Percentiles rank a stretch among this genome's conserved stretches.
These are phyloP conservation scores for Aspergillus leporis DNA, from an alignment of 495 filamentous ascomycete genomes.

Conservation along the genomic window DNA sequence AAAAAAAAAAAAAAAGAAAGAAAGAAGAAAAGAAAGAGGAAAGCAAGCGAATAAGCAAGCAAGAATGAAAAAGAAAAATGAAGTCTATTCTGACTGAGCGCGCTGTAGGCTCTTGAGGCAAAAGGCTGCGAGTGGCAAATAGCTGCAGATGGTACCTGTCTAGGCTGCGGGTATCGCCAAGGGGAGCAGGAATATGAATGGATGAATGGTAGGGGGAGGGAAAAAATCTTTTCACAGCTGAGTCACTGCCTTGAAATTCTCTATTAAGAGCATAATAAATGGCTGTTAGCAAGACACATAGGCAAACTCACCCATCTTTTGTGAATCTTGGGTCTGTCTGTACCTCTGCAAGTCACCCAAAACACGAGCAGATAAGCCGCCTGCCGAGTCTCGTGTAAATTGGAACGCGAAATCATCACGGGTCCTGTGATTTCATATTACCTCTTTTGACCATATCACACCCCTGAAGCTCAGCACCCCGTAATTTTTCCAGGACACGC, in stretches of 20 bases:
- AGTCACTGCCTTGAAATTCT: background rate
- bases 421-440: conserved; percentile 36
- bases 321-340: background rate
- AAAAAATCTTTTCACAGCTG: background rate
- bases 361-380: conserved; percentile 14
- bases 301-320: background rate
- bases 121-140: conserved; percentile 2
- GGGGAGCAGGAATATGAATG: background rate
- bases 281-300: background rate
- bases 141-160: background rate
- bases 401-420: conserved; percentile 52
- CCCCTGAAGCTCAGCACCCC: background rate
- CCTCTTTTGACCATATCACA: background rate
- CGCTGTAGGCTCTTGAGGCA: background rate
- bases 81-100: background rate
- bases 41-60: too few relatives aligned
- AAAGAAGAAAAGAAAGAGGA: too few relatives aligned
- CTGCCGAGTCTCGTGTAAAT: conserved; percentile 39
- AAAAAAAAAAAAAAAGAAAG: background rate
- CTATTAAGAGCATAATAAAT: background rate
- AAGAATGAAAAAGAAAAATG: background rate
- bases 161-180: conserved; percentile 1
- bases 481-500: background rate
- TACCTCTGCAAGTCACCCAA: background rate
- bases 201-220: background rate